Conservation (phyloP, 345 rosid species). For the Gossypioides kirkii region DNA sequence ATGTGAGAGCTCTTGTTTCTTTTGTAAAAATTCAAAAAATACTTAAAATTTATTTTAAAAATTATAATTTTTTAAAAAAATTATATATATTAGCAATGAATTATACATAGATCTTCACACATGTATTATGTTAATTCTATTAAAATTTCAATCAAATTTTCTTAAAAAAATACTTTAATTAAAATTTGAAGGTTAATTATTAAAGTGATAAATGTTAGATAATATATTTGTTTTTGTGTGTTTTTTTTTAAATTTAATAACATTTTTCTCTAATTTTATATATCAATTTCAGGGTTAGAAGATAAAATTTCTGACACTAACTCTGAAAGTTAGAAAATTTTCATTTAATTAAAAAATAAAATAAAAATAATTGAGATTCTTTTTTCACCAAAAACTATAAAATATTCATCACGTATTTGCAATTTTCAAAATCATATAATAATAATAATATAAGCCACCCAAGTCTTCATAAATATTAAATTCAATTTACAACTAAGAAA, state of each 20-base stretch:
- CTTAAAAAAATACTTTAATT: too few relatives aligned
- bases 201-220: too few relatives aligned
- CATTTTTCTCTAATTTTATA: not conserved
- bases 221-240: too few relatives aligned
- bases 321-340: not conserved
- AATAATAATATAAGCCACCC: not conserved
- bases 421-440: not conserved
- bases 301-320: not conserved
- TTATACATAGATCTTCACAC: too few relatives aligned
- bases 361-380: constrained; percentile 2
- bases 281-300: not conserved
- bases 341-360: not conserved
- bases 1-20: accelerated
- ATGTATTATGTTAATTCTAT: too few relatives aligned
- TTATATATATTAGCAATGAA: too few relatives aligned
- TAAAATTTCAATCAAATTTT: too few relatives aligned
- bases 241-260: too few relatives aligned
- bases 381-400: not conserved
- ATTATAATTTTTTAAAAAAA: too few relatives aligned
- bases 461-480: constrained; percentile 12
- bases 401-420: constrained; percentile 15
- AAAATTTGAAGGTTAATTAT: too few relatives aligned
- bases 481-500: constrained; percentile 15
- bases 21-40: too few relatives aligned
- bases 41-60: too few relatives aligned